phyloP scores from a whole-genome alignment of 176 grass and related monocot genomes.

The Zoysia pacifica region DNA sequence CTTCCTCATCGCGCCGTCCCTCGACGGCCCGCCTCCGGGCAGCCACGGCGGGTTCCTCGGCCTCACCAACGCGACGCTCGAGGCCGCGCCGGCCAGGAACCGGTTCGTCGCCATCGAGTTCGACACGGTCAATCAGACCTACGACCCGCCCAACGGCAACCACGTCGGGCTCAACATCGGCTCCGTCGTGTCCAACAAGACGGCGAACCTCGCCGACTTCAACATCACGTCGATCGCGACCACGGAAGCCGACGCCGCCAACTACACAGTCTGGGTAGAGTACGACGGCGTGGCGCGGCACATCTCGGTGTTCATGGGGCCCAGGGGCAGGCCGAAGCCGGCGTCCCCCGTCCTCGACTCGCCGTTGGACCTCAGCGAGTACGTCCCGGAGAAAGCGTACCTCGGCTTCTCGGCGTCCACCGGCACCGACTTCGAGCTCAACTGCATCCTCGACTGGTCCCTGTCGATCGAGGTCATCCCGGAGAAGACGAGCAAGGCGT shows the following conservation, averaged over 20 bases:
- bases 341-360: constrained; percentile 7
- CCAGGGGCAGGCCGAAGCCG: background rate
- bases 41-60: constrained; percentile 56
- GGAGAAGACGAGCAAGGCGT: background rate
- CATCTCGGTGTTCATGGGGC: constrained; percentile 44
- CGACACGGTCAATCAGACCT: constrained; percentile 55
- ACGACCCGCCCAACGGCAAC: constrained; percentile 49
- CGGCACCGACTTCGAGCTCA: constrained; percentile 54
- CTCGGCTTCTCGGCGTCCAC: constrained; percentile 67
- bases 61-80: constrained; percentile 50
- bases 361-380: constrained; percentile 51
- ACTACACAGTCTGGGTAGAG: too few species aligned
- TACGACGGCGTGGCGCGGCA: too few species aligned
- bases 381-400: constrained; percentile 40
- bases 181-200: constrained; percentile 44
- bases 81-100: background rate
- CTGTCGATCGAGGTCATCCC: constrained; percentile 48
- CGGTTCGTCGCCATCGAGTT: constrained; percentile 59
- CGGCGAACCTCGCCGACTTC: too few species aligned
- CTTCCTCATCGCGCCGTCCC: constrained; percentile 32
- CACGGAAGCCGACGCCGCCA: too few species aligned
- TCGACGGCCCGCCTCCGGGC: constrained; percentile 22
- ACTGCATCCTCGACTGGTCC: constrained; percentile 66
- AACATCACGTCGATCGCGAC: too few species aligned
- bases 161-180: constrained; percentile 73